These are phyloP conservation scores for Parastagonospora nodorum DNA, from an alignment of 2,329 filamentous ascomycete genomes.

Conservation along the genomic window DNA sequence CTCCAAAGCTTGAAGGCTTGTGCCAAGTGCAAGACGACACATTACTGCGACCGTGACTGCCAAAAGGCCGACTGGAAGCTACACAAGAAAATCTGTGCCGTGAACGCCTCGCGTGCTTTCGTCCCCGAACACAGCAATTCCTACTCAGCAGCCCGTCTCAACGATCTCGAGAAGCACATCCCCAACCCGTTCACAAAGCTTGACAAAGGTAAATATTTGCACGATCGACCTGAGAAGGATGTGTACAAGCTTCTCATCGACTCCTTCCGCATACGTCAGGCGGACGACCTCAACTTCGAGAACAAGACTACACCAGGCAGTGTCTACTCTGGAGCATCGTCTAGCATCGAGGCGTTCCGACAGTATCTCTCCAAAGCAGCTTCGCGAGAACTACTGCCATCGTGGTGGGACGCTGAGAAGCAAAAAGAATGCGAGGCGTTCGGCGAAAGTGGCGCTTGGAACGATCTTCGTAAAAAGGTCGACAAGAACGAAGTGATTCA, in stretches of 20 bases:
- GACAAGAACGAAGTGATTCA: slow-evolving; percentile 22
- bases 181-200: slow-evolving; percentile 29
- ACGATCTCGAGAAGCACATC: slow-evolving; percentile 21
- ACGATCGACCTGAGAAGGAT: slow-evolving; percentile 29
- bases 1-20: slow-evolving; percentile 26
- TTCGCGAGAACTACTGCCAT: slow-evolving; percentile 18
- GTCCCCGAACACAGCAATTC: slow-evolving; percentile 2
- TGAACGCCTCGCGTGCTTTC: background rate
- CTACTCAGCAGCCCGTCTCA: slow-evolving; percentile 6
- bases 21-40: slow-evolving; percentile 31
- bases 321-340: slow-evolving; percentile 20
- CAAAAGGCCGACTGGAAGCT: slow-evolving; percentile 40
- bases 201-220: slow-evolving; percentile 26
- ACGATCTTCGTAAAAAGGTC: slow-evolving; percentile 14
- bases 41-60: slow-evolving; percentile 43
- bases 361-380: slow-evolving; percentile 19
- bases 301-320: slow-evolving; percentile 14
- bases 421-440: slow-evolving; percentile 24
- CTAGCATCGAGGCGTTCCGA: slow-evolving; percentile 23
- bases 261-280: slow-evolving; percentile 31
- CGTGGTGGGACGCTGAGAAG: slow-evolving; percentile 30
- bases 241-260: slow-evolving; percentile 40
- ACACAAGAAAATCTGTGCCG: slow-evolving; percentile 40
- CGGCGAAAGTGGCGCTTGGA: slow-evolving; percentile 20
- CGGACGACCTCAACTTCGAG: slow-evolving; percentile 23